phyloP scores from a whole-genome alignment of 2,329 filamentous ascomycete species.

The Chlorencoelia australis region DNA sequence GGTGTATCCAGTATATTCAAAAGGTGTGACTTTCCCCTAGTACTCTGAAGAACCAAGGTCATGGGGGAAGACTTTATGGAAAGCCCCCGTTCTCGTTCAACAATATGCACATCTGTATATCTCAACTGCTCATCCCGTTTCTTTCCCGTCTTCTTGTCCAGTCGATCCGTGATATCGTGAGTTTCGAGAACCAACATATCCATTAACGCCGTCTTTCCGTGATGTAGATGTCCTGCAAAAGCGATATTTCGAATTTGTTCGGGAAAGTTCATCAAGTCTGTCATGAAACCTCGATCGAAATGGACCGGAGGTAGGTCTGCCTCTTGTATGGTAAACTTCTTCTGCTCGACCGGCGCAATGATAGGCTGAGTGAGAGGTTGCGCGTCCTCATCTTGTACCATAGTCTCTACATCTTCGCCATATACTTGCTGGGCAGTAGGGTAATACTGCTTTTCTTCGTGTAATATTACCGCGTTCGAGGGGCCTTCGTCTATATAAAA shows the following conservation, averaged over 20 bases:
- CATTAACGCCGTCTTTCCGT: conserved; percentile 97
- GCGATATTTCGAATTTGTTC: conserved; percentile 91
- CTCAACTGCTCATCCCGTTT: conserved; percentile 81
- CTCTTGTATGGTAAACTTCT: conserved; percentile 94
- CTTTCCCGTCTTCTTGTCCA: conserved; percentile 73
- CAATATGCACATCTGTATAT: conserved; percentile 85
- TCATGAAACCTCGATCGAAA: conserved; percentile 86
- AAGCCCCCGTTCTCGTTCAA: conserved; percentile 81
- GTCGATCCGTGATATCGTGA: conserved; percentile 69
- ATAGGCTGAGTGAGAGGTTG: conserved; percentile 89
- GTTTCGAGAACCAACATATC: conserved; percentile 97
- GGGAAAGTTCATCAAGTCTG: conserved; percentile 90
- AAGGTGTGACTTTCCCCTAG: conserved; percentile 88
- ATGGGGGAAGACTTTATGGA: conserved; percentile 92
- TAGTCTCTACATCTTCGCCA: conserved; percentile 83
- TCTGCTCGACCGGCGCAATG: conserved; percentile 82
- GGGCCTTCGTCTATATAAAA: conserved; percentile 61
- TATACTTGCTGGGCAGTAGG: conserved; percentile 96
- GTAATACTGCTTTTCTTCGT: conserved; percentile 99
- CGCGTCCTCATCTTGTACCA: conserved; percentile 95
- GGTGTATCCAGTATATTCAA: conserved; percentile 94
- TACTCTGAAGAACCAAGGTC: conserved; percentile 81
- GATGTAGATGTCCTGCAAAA: conserved; percentile 84
- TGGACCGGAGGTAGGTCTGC: conserved; percentile 79
- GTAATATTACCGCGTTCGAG: conserved; percentile 92